Evolutionary conservation across 139 green algal genomes (phyloP).

Genomic region (Chlamydomonas applanata): DNA sequence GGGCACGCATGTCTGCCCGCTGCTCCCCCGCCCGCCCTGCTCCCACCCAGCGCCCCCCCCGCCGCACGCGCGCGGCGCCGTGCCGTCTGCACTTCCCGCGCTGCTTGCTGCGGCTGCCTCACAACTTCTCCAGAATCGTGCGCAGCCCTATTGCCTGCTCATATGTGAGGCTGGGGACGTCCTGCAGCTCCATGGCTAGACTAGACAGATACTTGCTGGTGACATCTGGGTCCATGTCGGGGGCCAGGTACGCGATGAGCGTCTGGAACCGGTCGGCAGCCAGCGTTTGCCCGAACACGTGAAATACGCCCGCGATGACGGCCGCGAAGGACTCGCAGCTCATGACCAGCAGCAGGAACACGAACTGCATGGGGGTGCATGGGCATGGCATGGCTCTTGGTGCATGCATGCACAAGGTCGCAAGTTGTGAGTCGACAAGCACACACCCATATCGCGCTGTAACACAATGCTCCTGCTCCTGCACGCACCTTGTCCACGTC

Average conservation of each 20-base stretch:
- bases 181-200: slow-evolving; percentile 2
- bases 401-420: too few species aligned
- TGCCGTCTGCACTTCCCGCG: too few species aligned
- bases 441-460: too few species aligned
- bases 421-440: too few species aligned
- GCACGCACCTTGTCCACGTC: slow-evolving; percentile 19
- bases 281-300: slow-evolving; percentile 38
- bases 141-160: background rate
- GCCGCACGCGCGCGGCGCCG: too few species aligned
- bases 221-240: slow-evolving; percentile 44
- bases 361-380: slow-evolving; percentile 17
- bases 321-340: slow-evolving; percentile 45
- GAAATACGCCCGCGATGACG: slow-evolving; percentile 35
- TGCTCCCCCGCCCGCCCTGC: too few species aligned
- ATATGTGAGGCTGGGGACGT: slow-evolving; percentile 12
- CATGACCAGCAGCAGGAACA: slow-evolving; percentile 52
- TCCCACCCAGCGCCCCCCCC: too few species aligned
- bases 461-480: too few species aligned
- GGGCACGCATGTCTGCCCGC: too few species aligned
- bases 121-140: background rate
- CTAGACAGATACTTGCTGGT: slow-evolving; percentile 27
- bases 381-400: too few species aligned
- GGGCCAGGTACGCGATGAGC: slow-evolving; percentile 38
- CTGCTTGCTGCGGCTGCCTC: background rate
- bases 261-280: slow-evolving; percentile 21